Conservation (phyloP, 768 basidiomycete genomes). For the Tubosaeta sp. region DNA sequence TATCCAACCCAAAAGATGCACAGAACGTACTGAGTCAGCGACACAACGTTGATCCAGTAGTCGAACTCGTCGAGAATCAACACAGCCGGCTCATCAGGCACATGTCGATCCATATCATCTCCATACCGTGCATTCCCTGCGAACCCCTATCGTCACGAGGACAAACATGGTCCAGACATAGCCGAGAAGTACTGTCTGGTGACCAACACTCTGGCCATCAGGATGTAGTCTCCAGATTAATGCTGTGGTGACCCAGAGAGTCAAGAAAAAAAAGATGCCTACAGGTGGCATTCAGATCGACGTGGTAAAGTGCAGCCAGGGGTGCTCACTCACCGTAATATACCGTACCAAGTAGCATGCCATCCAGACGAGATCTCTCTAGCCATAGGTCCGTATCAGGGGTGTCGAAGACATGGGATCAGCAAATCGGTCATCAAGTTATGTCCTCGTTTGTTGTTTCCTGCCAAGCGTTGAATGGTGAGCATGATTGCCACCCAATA, state of each 20-base stretch:
- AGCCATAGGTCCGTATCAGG: constrained; percentile 23
- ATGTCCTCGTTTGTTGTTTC: no score
- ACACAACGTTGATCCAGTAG: constrained; percentile 19
- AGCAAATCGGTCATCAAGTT: not conserved
- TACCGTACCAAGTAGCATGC: constrained; percentile 15
- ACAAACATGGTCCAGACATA: constrained; percentile 24
- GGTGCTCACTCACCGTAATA: constrained; percentile 18
- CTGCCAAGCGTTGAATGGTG: no score
- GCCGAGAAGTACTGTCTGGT: constrained; percentile 9
- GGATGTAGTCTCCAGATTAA: constrained; percentile 1
- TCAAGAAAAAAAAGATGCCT: constrained; percentile 24
- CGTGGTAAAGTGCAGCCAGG: not conserved
- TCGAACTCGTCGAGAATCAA: constrained; percentile 11
- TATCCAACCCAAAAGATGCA: not conserved
- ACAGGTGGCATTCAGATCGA: not conserved
- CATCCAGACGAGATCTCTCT: constrained; percentile 24
- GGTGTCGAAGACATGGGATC: constrained; percentile 15
- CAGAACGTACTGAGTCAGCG: constrained; percentile 13
- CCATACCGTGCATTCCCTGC: constrained; percentile 23
- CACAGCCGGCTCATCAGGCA: constrained; percentile 10
- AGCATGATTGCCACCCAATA: no score
- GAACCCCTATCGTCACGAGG: constrained; percentile 25
- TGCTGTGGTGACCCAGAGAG: constrained; percentile 12
- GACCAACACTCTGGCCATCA: not conserved
- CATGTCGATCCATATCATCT: constrained; percentile 31